These are phyloP conservation scores for Vitis vinifera DNA, from an alignment of 164 flowering plant species.

Conservation along the genomic window ASM3070453v1 NC_081816.1:16197001-16197500, in stretches of 20 bases:
- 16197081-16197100: slow-evolving; percentile 53
- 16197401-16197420: slow-evolving; percentile 74
- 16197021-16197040: background rate
- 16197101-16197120: slow-evolving; percentile 35
- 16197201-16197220: slow-evolving; percentile 35
- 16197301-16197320: slow-evolving; percentile 89
- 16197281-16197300: slow-evolving; percentile 72
- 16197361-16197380: slow-evolving; percentile 18
- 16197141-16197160: slow-evolving; percentile 66
- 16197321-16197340: slow-evolving; percentile 73
- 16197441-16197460: background rate
- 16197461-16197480: background rate
- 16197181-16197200: slow-evolving; percentile 69
- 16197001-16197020: background rate
- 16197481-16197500: no score
- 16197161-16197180: slow-evolving; percentile 61
- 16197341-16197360: slow-evolving; percentile 70
- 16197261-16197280: slow-evolving; percentile 73
- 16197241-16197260: slow-evolving; percentile 50
- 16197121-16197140: slow-evolving; percentile 58
- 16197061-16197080: slow-evolving; percentile 79
- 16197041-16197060: slow-evolving; percentile 45
- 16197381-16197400: slow-evolving; percentile 71
- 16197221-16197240: slow-evolving; percentile 27
- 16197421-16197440: slow-evolving; percentile 54